Evolutionary conservation across 345 rosid genomes (phyloP), one percentile per base, ranked within the genome.

Genomic region (Eutrema japonicum): DNA sequence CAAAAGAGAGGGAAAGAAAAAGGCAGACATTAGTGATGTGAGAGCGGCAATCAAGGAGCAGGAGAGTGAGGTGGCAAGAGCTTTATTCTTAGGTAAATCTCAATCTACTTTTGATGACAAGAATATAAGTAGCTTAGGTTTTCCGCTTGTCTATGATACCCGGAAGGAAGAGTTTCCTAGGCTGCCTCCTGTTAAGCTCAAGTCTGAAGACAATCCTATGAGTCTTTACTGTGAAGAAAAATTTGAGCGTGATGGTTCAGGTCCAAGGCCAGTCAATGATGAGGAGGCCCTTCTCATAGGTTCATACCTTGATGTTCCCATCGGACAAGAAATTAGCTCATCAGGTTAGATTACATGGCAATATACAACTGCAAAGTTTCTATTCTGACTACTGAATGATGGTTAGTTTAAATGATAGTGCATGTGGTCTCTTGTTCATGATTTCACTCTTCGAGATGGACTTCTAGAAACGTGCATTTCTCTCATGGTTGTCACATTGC

Each of bases 161-260:
- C 71, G 86, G 33, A 92, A 83, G 82, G 97, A 96, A 80, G 98
- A 92, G 76, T 83, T 82, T 41, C 99, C 99, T 50, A 84, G 96
- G 83, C 85, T 96, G 77, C 94, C 99, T 64, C 99, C 98, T 2
- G 99, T 96, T 73, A 96, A 85, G 79, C 92, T 96, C 54, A 96
- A 92, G 80, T 92, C 96, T 7, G 99, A 88, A 75, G 97, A 96
- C 71, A 92, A 88, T 64, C 72, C 88, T n/a, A 65, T 85, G 61
- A 80, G 74, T 73, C 72, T 85, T 67, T 86, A 81, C 78, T 96
- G 98, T 90, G 95, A 89, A 81, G 99, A 90, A 76, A 92, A 89
- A 49, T 86, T 83, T 80, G 98, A 90, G 61, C 89, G 63, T 47
- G 92, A 89, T 85, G 85, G 83, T 54, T 66, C 86, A 59, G 84